Evolutionary conservation across 345 rosid species (phyloP), one percentile per base, ranked within the genome.

Genomic region (Salix udensis): DNA sequence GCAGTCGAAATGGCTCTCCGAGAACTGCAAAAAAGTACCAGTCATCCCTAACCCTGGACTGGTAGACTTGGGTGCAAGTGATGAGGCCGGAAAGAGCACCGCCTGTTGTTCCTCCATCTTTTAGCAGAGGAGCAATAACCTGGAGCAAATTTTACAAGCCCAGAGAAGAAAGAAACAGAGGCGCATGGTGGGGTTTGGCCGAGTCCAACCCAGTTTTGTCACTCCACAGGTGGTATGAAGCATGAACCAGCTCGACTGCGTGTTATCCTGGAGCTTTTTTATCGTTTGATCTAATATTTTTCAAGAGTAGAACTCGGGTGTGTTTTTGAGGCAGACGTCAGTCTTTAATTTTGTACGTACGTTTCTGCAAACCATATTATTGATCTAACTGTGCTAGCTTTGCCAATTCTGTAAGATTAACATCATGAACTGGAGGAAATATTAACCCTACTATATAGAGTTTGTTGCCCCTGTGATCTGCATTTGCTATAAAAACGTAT

Each of bases 1-100:
- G 93, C 87, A 71, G 46, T 79, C 87, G 5, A 89, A 88, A 73
- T 89, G 93, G 93, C 39, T 86, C 21, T 75, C 89, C 50, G 85
- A 72, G 69, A 82, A 86, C 69, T 85, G 83, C 80, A 74, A 68
- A 55, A 83, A 78, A 68, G 74, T 79, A n/a, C 55, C 86, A n/a
- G 34, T 80, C 69, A 69, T 62, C 16, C 55, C 19, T 0, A 16
- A 50, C 55, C 55, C 7, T 16, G 55, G 6, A 50, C 55, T 50
- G 55, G 52, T 14, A 16, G 55, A 15, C 55, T 14, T 50, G 55
- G 55, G 5, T 50, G 55, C 21, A 50, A 5, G 55, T 0, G 21
- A 50, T 0, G 21, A 50, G 1, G 55, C 4, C 6, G 19, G 7
- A 50, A 50, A 50, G 7, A 50, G 21, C 55, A 50, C 21, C 55